Percentiles rank a stretch among this genome's conserved stretches.
phyloP scores from a whole-genome alignment of 306 rosid genomes.

The Malus sylvestris region DNA sequence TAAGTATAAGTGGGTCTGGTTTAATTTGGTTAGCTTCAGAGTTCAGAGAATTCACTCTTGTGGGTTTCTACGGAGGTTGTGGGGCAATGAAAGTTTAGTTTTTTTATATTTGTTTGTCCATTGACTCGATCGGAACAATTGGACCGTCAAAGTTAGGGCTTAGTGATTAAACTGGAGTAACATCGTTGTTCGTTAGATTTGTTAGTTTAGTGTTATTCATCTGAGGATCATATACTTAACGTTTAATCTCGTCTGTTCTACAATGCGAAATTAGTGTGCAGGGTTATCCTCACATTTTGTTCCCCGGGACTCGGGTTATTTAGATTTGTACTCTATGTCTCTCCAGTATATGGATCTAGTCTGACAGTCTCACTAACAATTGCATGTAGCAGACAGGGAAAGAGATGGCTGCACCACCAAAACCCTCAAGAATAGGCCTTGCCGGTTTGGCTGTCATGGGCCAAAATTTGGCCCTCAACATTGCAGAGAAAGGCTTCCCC shows the following conservation, averaged over 20 bases:
- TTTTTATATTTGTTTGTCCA: too few species aligned
- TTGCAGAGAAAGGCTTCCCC: conserved; percentile 94
- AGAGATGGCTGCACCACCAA: conserved; percentile 50
- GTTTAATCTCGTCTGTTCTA: background rate
- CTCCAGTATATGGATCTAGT: background rate
- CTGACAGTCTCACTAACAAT: conserved; percentile 20
- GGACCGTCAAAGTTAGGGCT: background rate
- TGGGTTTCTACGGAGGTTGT: background rate
- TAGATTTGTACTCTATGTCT: background rate
- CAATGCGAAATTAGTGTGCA: background rate
- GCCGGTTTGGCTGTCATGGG: conserved; percentile 96
- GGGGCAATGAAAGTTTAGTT: too few species aligned
- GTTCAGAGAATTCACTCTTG: background rate
- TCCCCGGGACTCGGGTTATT: background rate
- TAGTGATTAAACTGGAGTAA: background rate
- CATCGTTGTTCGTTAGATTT: background rate
- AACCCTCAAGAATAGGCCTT: conserved; percentile 70
- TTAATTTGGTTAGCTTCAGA: background rate
- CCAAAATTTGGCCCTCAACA: conserved; percentile 85
- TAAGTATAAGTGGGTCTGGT: background rate
- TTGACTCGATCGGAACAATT: too few species aligned
- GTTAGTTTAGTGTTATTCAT: background rate
- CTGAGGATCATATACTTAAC: background rate
- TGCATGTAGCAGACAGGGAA: conserved; percentile 34
- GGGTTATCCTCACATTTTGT: background rate